These are phyloP conservation scores for Trypanosomatidae sp. DNA, from an alignment of 208 protist species.

Conservation along the genomic window DNA sequence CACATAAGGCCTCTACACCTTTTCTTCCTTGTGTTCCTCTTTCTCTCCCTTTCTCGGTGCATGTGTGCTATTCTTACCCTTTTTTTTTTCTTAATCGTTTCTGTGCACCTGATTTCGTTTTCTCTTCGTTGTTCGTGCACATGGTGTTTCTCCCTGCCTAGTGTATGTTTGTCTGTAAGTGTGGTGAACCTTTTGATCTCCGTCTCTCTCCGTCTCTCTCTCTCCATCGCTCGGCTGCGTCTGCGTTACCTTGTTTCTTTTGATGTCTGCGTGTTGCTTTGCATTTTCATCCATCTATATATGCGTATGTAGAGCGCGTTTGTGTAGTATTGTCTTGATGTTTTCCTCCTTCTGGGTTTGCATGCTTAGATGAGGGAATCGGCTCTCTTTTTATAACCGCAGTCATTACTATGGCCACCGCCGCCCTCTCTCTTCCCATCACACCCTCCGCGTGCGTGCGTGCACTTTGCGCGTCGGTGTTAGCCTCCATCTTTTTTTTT, in stretches of 20 bases:
- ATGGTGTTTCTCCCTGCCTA: background rate
- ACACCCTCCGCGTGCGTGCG: background rate
- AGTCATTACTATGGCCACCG: background rate
- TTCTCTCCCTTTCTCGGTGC: background rate
- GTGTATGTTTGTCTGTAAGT: background rate
- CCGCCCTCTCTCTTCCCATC: background rate
- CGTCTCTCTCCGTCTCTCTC: background rate
- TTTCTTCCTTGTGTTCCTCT: background rate
- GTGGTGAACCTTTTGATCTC: background rate
- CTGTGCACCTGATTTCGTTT: background rate
- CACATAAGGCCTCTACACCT: background rate
- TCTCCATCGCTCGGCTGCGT: background rate
- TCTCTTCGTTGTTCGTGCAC: background rate
- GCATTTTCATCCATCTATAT: background rate
- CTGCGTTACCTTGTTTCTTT: background rate
- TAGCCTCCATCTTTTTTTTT: background rate
- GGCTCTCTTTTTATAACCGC: background rate
- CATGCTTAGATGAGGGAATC: background rate
- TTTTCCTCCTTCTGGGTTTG: background rate
- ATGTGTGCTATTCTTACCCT: background rate
- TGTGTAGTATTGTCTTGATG: background rate
- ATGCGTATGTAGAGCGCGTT: background rate
- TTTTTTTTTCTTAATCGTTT: constrained; percentile 13
- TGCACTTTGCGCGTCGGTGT: background rate
- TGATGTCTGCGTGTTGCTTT: background rate